These are phyloP conservation scores for Eragrostis nindensis DNA, from an alignment of 176 grass and related monocot genomes.

Conservation along the genomic window DNA sequence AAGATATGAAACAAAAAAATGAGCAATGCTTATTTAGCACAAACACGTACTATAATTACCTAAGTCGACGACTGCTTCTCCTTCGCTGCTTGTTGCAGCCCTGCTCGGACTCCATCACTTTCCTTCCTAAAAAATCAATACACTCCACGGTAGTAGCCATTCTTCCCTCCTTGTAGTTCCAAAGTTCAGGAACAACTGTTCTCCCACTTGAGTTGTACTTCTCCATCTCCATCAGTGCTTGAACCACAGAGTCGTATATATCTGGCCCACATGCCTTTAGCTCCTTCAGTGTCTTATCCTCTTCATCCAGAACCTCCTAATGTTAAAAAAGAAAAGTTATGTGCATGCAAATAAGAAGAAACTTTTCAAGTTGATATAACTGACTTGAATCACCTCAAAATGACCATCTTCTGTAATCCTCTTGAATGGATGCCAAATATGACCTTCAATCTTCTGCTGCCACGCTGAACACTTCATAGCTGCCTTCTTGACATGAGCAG, in stretches of 20 bases:
- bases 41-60: background rate
- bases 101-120: background rate
- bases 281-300: constrained; percentile 3
- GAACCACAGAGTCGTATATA: background rate
- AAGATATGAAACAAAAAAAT: background rate
- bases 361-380: too few species aligned
- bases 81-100: background rate
- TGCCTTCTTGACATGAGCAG: too few species aligned
- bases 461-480: too few species aligned
- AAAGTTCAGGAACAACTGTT: constrained; percentile 1
- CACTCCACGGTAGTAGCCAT: constrained; percentile 6
- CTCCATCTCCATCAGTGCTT: constrained; percentile 10
- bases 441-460: too few species aligned
- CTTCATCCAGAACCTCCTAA: background rate
- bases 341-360: background rate
- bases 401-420: too few species aligned
- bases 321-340: background rate
- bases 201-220: background rate
- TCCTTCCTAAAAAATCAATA: background rate
- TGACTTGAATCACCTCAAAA: too few species aligned
- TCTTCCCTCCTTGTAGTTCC: constrained; percentile 26
- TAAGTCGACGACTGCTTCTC: background rate
- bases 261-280: constrained; percentile 1
- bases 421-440: too few species aligned
- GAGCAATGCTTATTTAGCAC: too few species aligned